These are phyloP conservation scores for Fusarium virguliforme DNA, from an alignment of 2,329 filamentous ascomycete genomes.

Conservation along the genomic window DNA sequence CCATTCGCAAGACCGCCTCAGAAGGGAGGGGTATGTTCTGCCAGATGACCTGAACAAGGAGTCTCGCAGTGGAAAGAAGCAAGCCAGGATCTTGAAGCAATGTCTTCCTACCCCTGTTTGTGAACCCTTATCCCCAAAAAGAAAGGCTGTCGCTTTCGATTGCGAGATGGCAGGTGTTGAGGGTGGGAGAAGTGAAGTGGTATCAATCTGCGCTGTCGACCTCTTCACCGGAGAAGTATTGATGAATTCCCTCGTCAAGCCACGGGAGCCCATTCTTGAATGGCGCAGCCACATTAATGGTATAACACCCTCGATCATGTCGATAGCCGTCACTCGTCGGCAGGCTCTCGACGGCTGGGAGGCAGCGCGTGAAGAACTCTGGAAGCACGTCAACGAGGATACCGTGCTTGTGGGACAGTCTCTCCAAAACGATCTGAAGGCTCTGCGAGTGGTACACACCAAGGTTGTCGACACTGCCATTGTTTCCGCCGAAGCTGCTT, in stretches of 20 bases:
- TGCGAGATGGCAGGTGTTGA: constrained; percentile 25
- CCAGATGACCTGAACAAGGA: not conserved
- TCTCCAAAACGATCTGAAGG: no score
- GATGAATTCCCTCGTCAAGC: constrained; percentile 23
- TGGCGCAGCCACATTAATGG: constrained; percentile 25
- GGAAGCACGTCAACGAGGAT: no score
- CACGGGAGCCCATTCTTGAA: not conserved
- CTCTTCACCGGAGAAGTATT: constrained; percentile 26
- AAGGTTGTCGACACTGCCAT: no score
- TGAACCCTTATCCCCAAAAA: constrained; percentile 2
- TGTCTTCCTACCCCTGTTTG: not conserved
- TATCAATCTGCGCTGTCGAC: constrained; percentile 30
- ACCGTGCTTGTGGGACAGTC: no score
- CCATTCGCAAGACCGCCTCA: constrained; percentile 15
- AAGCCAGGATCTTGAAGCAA: not conserved
- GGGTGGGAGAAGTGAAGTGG: constrained; percentile 4
- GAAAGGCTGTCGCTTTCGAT: constrained; percentile 26
- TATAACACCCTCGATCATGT: constrained; percentile 14
- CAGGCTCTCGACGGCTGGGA: no score
- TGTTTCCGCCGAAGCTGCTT: no score
- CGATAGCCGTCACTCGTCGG: constrained; percentile 21
- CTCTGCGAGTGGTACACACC: no score
- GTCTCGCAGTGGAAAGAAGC: not conserved
- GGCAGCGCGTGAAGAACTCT: no score
- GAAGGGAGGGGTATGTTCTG: constrained; percentile 18